A percentile compares a stretch with the other conserved stretches of the same genome.
Evolutionary conservation across 495 filamentous ascomycete species (phyloP).

Genomic region (Choiromyces venosus): DNA sequence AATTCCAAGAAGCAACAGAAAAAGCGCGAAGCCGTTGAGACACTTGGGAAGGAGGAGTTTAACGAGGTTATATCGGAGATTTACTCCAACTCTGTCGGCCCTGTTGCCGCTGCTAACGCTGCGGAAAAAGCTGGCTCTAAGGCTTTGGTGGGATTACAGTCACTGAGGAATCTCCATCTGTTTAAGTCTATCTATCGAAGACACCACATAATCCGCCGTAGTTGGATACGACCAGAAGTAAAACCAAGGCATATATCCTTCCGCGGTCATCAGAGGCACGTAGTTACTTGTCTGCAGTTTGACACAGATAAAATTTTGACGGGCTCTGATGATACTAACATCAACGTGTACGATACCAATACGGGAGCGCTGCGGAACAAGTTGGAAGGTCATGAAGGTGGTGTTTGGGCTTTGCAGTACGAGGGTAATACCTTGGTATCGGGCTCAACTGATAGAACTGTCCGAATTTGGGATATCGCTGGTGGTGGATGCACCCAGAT

Average conservation of each 20-base stretch:
- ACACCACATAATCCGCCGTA: conserved; percentile 78
- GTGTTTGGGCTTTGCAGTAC: conserved; percentile 97
- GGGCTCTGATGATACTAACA: conserved; percentile 94
- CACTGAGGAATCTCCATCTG: conserved; percentile 74
- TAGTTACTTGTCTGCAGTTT: conserved; percentile 96
- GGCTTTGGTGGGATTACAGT: conserved; percentile 70
- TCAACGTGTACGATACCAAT: conserved; percentile 97
- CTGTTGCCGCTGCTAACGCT: conserved; percentile 75
- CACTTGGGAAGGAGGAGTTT: conserved; percentile 41
- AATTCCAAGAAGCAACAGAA: conserved; percentile 44
- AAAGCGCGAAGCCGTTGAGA: conserved; percentile 41
- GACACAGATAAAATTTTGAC: conserved; percentile 97
- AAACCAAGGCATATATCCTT: conserved; percentile 94
- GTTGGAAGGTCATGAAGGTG: conserved; percentile 89
- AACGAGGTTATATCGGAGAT: conserved; percentile 42
- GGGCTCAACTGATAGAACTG: conserved; percentile 90
- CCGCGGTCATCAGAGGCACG: conserved; percentile 87
- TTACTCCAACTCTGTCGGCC: conserved; percentile 59
- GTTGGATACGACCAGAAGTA: conserved; percentile 80
- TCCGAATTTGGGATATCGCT: conserved; percentile 96
- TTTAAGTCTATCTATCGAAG: conserved; percentile 95
- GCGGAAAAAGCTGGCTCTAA: conserved; percentile 75
- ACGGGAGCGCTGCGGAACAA: conserved; percentile 77
- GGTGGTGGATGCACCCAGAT: conserved; percentile 84
- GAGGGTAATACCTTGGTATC: conserved; percentile 92